Evolutionary conservation across 2,329 filamentous ascomycete species (phyloP).

Genomic region (Ceratocystis variospora): DNA sequence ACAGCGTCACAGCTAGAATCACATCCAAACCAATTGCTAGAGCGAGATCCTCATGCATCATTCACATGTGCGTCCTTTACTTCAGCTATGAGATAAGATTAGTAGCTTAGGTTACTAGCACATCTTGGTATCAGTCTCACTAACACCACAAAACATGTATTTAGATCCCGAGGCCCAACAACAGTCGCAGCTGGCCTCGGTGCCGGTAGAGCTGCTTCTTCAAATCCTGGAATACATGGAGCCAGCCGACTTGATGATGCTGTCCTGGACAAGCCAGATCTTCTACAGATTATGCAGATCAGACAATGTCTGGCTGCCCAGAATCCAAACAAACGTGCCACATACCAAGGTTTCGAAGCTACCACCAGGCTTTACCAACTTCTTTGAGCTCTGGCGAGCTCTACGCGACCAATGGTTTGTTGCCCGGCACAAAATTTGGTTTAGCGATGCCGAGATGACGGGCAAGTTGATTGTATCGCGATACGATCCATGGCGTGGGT

Average conservation of each 20-base stretch:
- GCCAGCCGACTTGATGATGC: conserved; percentile 46
- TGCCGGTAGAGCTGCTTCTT: conserved; percentile 65
- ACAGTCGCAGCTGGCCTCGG: conserved; percentile 31
- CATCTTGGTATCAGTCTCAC: background rate
- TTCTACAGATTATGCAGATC: conserved; percentile 46
- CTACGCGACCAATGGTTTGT: conserved; percentile 57
- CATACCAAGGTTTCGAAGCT: conserved; percentile 38
- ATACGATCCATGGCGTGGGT: conserved; percentile 57
- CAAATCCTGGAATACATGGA: conserved; percentile 54
- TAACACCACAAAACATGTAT: background rate
- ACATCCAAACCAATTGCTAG: too few relatives aligned
- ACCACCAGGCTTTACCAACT: background rate
- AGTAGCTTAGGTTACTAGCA: too few relatives aligned
- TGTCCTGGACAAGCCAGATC: conserved; percentile 47
- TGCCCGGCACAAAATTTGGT: conserved; percentile 69
- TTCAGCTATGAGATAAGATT: background rate
- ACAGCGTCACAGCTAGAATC: background rate
- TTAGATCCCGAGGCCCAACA: background rate
- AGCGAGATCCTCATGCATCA: background rate
- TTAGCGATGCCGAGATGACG: conserved; percentile 57
- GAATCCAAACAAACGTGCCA: conserved; percentile 57
- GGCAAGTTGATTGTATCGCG: conserved; percentile 65
- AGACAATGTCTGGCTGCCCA: conserved; percentile 58
- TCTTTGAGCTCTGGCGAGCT: conserved; percentile 9
- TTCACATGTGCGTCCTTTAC: background rate